Percentiles rank a stretch among this genome's conserved stretches.
phyloP scores from a whole-genome alignment of 2,329 filamentous ascomycete species.

The Ciborinia camelliae region DNA sequence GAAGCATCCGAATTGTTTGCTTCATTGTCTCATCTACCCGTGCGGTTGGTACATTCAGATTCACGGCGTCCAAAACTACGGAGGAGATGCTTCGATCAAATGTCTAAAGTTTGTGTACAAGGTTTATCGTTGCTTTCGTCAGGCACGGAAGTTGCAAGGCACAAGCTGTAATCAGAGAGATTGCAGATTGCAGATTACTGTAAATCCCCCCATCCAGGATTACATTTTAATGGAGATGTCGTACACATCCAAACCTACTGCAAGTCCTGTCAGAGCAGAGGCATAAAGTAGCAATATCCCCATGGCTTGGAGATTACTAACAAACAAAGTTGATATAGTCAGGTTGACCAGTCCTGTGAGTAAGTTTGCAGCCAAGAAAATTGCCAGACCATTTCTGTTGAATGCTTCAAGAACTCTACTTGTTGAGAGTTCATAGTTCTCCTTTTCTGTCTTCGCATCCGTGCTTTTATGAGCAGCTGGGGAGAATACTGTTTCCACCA shows the following conservation, averaged over 20 bases:
- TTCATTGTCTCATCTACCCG: constrained; percentile 13
- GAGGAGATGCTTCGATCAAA: not conserved
- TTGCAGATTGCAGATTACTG: constrained; percentile 4
- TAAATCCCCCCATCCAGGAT: not conserved
- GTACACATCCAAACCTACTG: constrained; percentile 57
- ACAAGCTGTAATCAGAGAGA: constrained; percentile 4
- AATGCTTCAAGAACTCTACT: constrained; percentile 78
- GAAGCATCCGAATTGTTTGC: not conserved
- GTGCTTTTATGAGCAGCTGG: constrained; percentile 59
- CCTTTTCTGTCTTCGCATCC: constrained; percentile 54
- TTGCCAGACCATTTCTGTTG: constrained; percentile 80
- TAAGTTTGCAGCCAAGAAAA: constrained; percentile 87
- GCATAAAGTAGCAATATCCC: constrained; percentile 72
- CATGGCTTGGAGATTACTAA: constrained; percentile 63
- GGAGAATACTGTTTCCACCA: constrained; percentile 76
- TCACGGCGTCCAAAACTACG: not conserved
- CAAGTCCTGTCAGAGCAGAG: constrained; percentile 61
- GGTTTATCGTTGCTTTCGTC: constrained; percentile 7
- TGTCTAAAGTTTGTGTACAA: constrained; percentile 3
- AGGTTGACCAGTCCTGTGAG: constrained; percentile 88
- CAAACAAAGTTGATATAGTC: constrained; percentile 76
- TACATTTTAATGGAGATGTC: constrained; percentile 21
- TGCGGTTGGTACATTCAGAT: not conserved
- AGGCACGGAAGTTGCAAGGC: not conserved
- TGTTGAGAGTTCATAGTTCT: constrained; percentile 66